Evolutionary conservation across 495 filamentous ascomycete species (phyloP).

Genomic region (Hyaloscypha hepaticicola): DNA sequence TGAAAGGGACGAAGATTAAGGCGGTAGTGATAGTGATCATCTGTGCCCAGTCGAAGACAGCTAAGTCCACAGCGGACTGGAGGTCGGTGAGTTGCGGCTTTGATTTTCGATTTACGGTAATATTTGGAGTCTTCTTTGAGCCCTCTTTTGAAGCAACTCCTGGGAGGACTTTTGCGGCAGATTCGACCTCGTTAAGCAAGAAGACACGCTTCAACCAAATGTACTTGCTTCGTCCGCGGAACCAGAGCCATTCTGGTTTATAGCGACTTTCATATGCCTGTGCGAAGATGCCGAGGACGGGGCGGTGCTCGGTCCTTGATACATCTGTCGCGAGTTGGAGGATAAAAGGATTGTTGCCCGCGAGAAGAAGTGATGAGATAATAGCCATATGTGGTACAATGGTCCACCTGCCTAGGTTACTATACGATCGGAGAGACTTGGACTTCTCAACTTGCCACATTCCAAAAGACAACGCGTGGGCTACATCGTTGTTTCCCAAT

Average conservation of each 20-base stretch:
- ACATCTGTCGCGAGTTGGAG: slow-evolving; percentile 13
- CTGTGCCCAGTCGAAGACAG: slow-evolving; percentile 27
- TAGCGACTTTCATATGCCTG: slow-evolving; percentile 26
- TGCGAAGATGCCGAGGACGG: slow-evolving; percentile 1
- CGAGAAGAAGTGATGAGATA: slow-evolving; percentile 29
- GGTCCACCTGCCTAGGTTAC: slow-evolving; percentile 23
- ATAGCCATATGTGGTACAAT: slow-evolving; percentile 33
- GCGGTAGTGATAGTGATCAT: slow-evolving; percentile 29
- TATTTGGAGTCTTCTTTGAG: slow-evolving; percentile 20
- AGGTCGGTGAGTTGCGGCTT: background rate
- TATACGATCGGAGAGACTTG: background rate
- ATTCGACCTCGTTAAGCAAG: background rate
- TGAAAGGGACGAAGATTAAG: slow-evolving; percentile 33
- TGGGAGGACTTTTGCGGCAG: background rate
- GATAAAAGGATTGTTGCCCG: slow-evolving; percentile 32
- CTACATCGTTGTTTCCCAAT: slow-evolving; percentile 42
- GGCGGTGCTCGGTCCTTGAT: background rate
- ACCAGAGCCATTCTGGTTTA: slow-evolving; percentile 34
- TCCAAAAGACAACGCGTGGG: slow-evolving; percentile 45
- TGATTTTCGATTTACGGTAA: background rate
- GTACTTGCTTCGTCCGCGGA: slow-evolving; percentile 30
- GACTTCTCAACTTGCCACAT: slow-evolving; percentile 36
- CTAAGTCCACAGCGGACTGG: background rate
- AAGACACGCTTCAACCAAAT: slow-evolving; percentile 8
- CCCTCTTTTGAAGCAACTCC: slow-evolving; percentile 6